Evolutionary conservation across 2,329 filamentous ascomycete genomes (phyloP), one percentile per base, ranked within the genome.

Genomic region (Fusarium albosuccineum): DNA sequence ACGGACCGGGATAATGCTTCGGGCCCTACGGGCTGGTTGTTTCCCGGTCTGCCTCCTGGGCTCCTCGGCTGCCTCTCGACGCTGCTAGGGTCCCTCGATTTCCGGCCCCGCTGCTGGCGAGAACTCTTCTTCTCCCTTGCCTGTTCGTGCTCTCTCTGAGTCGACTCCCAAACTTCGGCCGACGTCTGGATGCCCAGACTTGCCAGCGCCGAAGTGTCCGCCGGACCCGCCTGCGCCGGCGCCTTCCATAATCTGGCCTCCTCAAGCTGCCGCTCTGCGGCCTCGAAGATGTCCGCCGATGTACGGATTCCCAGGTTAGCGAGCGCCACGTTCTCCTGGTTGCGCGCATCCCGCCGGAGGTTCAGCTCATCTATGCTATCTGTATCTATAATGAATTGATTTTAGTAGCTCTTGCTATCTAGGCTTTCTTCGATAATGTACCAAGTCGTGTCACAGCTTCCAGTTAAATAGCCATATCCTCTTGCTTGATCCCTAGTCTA

Each of bases 1-100:
- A 37, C 30, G 30, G 14, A 37, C 33, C 17, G 33, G 46, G 37
- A 37, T 50, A 50, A 37, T 39, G 46, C 46, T 37, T 30, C 17
- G 39, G 46, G 30, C 30, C 46, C n/a, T 50, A 33, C 46, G 33
- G 46, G 46, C 46, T 50, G 30, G 46, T 50, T 50, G 33, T 50
- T 50, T 50, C 46, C 33, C n/a, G 16, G 3, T 50, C 33, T 50
- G 30, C 30, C 46, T 37, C 39, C 33, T 37, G 39, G 46, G 46
- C 46, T 50, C 46, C 30, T 50, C 39, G 17, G 46, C 46, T 50
- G n/a, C 46, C 33, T 50, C 46, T 50, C 7, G 33, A 50, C n/a
- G 33, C 46, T 37, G n/a, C 46, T 7, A 50, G 33, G 39, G 16
- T 50, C 30, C 17, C 30, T 50, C 30, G 9, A 14, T 37, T 50